phyloP scores from a whole-genome alignment of 768 basidiomycete species.

The Nidularia pulvinata region DNA sequence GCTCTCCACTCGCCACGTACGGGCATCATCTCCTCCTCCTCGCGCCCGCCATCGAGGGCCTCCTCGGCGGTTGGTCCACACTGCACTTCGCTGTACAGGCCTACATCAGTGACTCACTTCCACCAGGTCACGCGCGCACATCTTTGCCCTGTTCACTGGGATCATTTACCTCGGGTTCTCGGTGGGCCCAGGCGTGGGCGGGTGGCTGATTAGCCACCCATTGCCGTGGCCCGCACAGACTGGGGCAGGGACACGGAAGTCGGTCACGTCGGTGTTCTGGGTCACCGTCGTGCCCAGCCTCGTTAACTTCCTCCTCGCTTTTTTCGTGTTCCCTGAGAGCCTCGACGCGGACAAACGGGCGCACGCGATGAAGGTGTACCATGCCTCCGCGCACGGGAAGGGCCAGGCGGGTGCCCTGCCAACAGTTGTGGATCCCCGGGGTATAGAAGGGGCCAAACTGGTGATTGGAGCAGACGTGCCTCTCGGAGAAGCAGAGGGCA shows the following conservation, averaged over 20 bases:
- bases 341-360: conserved; percentile 41
- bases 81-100: conserved; percentile 75
- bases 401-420: conserved; percentile 11
- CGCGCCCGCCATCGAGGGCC: conserved; percentile 82
- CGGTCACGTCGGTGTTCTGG: conserved; percentile 49
- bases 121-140: conserved; percentile 74
- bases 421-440: not conserved
- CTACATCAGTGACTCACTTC: conserved; percentile 84
- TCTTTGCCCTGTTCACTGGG: conserved; percentile 76
- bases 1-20: conserved; percentile 57
- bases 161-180: conserved; percentile 78
- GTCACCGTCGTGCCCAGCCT: conserved; percentile 41
- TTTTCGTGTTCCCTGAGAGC: conserved; percentile 74
- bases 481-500: conserved; percentile 11
- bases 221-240: conserved; percentile 13
- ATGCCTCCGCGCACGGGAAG: conserved; percentile 14
- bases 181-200: conserved; percentile 77
- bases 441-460: not conserved
- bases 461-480: conserved; percentile 12
- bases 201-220: conserved; percentile 44
- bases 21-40: conserved; percentile 78
- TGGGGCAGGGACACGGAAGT: conserved; percentile 13
- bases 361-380: conserved; percentile 21
- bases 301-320: conserved; percentile 56
- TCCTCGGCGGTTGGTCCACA: conserved; percentile 83